Conservation (phyloP, 257 asterid genomes). For the Solanum pimpinellifolium region DNA sequence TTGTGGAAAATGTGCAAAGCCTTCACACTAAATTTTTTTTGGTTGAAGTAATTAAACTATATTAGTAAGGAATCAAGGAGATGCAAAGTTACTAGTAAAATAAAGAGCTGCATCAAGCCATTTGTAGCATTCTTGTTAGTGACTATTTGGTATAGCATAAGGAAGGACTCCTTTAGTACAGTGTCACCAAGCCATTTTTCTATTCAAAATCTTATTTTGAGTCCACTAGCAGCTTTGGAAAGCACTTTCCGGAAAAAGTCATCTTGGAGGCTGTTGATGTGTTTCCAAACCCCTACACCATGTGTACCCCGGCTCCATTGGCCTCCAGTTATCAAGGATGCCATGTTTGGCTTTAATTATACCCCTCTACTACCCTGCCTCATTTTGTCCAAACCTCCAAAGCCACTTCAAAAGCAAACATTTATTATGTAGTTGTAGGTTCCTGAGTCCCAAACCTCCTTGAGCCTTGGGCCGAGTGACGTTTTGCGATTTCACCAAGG, state of each 20-base stretch:
- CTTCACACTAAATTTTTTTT: background rate
- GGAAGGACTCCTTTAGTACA: background rate
- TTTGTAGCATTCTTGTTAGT: background rate
- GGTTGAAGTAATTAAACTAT: background rate
- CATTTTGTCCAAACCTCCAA: background rate
- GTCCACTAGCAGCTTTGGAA: background rate
- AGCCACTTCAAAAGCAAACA: background rate
- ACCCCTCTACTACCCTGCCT: background rate
- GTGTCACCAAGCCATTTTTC: background rate
- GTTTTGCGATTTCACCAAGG: background rate
- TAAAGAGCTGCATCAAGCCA: background rate
- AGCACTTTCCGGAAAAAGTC: too few relatives aligned
- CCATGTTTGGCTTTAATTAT: background rate
- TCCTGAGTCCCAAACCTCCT: background rate
- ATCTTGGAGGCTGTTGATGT: too few relatives aligned
- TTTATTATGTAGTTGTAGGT: background rate
- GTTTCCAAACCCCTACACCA: background rate
- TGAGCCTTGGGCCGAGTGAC: background rate
- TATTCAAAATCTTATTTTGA: background rate
- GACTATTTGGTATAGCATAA: background rate
- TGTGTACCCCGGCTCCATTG: background rate
- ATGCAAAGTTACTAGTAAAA: background rate
- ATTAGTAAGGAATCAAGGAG: background rate
- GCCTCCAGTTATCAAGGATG: background rate
- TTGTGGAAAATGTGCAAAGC: background rate